Evolutionary conservation across 2,329 filamentous ascomycete genomes (phyloP).

Genomic region (Ceratocystis cubensis): DNA sequence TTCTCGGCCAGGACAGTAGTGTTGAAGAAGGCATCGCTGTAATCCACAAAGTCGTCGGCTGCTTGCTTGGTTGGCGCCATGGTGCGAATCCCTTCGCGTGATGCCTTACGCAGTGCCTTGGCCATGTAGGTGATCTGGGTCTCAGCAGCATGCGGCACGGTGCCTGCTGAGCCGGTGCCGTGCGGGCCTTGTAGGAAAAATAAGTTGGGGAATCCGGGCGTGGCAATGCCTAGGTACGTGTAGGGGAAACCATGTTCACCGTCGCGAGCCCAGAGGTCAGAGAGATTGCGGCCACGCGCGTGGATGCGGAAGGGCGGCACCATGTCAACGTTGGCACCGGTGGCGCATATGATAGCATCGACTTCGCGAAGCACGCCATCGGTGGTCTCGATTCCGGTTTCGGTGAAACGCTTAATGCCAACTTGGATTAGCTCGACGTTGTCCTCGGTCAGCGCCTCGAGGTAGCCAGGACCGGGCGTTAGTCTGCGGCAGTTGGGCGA

Average conservation of each 20-base stretch:
- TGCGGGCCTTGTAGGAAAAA: conserved; percentile 52
- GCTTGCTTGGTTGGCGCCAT: conserved; percentile 46
- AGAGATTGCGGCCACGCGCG: conserved; percentile 38
- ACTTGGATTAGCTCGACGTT: conserved; percentile 51
- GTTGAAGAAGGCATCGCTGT: conserved; percentile 43
- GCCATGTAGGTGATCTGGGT: conserved; percentile 53
- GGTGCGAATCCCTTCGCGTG: conserved; percentile 51
- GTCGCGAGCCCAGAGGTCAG: conserved; percentile 40
- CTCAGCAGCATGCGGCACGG: conserved; percentile 54
- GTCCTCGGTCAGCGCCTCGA: conserved; percentile 48
- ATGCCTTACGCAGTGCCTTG: conserved; percentile 54
- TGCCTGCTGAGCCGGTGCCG: conserved; percentile 47
- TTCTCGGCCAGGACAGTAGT: conserved; percentile 46
- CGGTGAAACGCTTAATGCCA: conserved; percentile 45
- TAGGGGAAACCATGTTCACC: conserved; percentile 39
- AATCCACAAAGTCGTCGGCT: conserved; percentile 51
- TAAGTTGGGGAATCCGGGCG: conserved; percentile 55
- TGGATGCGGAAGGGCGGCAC: conserved; percentile 47
- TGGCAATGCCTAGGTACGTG: conserved; percentile 52
- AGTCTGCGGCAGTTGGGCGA: conserved; percentile 51
- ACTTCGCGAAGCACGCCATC: conserved; percentile 46
- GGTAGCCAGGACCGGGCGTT: conserved; percentile 54
- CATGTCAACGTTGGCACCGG: conserved; percentile 50
- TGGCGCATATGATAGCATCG: conserved; percentile 56
- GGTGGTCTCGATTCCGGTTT: conserved; percentile 45